Conservation (phyloP, 116 monocot species). For the Posidonia oceanica region DNA sequence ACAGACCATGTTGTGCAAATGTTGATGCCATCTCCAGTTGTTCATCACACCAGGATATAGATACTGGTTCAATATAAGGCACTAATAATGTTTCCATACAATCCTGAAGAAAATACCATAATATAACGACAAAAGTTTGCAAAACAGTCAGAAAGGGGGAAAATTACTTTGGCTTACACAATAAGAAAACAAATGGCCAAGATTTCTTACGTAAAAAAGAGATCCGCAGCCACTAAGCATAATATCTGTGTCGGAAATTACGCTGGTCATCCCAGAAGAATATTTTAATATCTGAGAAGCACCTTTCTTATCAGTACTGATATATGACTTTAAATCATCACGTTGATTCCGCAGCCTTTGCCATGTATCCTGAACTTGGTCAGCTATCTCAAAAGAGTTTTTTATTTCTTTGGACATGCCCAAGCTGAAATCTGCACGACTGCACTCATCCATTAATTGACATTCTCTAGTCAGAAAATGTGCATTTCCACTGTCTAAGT, state of each 20-base stretch:
- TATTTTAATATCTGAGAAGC: conserved; percentile 23
- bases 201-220: conserved; percentile 32
- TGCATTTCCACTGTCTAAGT: conserved; percentile 18
- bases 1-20: conserved; percentile 68
- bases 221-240: conserved; percentile 39
- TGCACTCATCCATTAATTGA: conserved; percentile 78
- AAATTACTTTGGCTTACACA: background rate
- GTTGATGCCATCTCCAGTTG: conserved; percentile 64
- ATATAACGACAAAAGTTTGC: background rate
- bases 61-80: conserved; percentile 33
- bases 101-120: conserved; percentile 35
- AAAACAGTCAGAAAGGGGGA: background rate
- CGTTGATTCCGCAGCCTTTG: conserved; percentile 28
- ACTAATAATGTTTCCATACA: conserved; percentile 28
- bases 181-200: background rate
- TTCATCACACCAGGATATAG: conserved; percentile 36
- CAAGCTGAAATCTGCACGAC: conserved; percentile 36
- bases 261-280: conserved; percentile 36
- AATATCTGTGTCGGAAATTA: conserved; percentile 71
- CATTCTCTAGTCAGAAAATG: conserved; percentile 19
- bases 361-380: conserved; percentile 58
- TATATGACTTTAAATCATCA: conserved; percentile 28
- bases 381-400: conserved; percentile 9
- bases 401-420: conserved; percentile 1
- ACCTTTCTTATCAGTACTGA: conserved; percentile 19